Conservation (phyloP, 2,329 filamentous ascomycete genomes). For the Myotisia sp. region DNA sequence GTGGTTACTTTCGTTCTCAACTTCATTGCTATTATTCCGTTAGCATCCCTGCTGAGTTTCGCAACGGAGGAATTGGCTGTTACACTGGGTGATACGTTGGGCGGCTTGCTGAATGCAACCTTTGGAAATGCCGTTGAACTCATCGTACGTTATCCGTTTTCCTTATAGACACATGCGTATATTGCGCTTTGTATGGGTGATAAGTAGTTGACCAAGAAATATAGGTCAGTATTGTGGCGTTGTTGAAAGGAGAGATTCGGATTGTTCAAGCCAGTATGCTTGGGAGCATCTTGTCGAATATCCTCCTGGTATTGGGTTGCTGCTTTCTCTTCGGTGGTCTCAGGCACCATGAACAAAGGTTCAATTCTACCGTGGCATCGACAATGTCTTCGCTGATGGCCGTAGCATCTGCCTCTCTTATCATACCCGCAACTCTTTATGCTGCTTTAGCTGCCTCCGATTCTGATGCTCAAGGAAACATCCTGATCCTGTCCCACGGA, state of each 20-base stretch:
- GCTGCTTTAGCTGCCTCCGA: constrained; percentile 41
- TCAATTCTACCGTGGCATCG: constrained; percentile 37
- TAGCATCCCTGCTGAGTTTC: constrained; percentile 49
- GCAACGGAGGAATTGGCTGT: constrained; percentile 49
- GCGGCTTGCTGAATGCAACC: constrained; percentile 50
- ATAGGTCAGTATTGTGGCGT: constrained; percentile 81
- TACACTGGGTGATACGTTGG: constrained; percentile 47
- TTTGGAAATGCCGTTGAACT: constrained; percentile 54
- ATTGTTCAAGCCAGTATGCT: constrained; percentile 98
- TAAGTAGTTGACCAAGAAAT: constrained; percentile 20
- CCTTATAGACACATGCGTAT: constrained; percentile 22
- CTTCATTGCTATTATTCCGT: constrained; percentile 50
- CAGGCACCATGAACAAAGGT: constrained; percentile 52
- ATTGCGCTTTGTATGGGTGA: constrained; percentile 71
- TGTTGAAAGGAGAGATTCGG: constrained; percentile 66
- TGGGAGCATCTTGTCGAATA: constrained; percentile 86
- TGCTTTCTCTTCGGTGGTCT: constrained; percentile 66
- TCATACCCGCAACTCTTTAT: constrained; percentile 64
- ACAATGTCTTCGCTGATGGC: constrained; percentile 56
- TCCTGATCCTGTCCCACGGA: constrained; percentile 58
- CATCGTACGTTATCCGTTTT: constrained; percentile 55
- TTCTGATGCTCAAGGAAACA: constrained; percentile 33
- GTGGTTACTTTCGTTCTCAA: constrained; percentile 48
- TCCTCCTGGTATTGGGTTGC: constrained; percentile 72
- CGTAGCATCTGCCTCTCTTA: constrained; percentile 59